Evolutionary conservation across 2,329 filamentous ascomycete species (phyloP).

Genomic region (Curvularia hawaiiensis): DNA sequence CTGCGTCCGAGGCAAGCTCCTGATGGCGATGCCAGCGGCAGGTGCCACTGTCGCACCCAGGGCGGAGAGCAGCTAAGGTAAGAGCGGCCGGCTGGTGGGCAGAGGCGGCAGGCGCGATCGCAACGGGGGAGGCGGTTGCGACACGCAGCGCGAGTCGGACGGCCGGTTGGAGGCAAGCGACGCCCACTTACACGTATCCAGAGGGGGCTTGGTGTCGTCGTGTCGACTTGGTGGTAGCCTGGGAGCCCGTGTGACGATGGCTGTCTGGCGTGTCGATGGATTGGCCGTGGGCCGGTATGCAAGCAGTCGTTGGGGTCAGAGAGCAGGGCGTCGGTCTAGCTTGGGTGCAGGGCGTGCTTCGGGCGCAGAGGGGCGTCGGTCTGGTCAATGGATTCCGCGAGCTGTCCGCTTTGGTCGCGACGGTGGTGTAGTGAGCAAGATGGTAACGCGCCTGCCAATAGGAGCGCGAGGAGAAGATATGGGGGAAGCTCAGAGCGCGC

Average conservation of each 20-base stretch:
- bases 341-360: conserved; percentile 15
- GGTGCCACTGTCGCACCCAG: conserved; percentile 8
- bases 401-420: conserved; percentile 11
- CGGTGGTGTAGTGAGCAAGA: conserved; percentile 5
- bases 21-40: not conserved
- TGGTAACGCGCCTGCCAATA: conserved; percentile 17
- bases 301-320: conserved; percentile 12
- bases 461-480: conserved; percentile 18
- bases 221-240: conserved; percentile 4
- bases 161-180: conserved; percentile 4
- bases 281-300: conserved; percentile 24
- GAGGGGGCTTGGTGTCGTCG: conserved; percentile 3
- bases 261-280: conserved; percentile 8
- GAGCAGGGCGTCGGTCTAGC: conserved; percentile 14
- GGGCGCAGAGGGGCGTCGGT: conserved; percentile 16
- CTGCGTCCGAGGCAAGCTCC: not conserved
- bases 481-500: conserved; percentile 6
- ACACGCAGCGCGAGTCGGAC: not conserved
- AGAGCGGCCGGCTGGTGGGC: not conserved
- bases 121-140: not conserved
- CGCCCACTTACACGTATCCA: not conserved
- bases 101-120: conserved; percentile 12
- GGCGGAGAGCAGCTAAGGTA: not conserved
- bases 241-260: conserved; percentile 22
- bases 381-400: conserved; percentile 18